These are phyloP conservation scores for Kingdonia uniflora DNA, from an alignment of 164 flowering plant genomes.

Conservation along the genomic window DNA sequence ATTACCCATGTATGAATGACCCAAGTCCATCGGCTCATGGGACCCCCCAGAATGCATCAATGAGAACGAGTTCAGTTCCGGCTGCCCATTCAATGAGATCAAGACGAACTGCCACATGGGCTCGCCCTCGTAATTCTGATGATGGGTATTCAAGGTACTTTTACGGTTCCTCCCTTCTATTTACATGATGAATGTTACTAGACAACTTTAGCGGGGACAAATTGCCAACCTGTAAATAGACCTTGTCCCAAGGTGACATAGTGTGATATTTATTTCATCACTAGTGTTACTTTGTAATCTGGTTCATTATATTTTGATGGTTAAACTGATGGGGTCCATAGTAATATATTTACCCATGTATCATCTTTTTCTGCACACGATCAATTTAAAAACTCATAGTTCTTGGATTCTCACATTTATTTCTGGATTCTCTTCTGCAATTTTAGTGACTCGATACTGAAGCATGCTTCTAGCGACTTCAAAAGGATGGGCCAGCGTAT, in stretches of 20 bases:
- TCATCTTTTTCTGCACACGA: not conserved
- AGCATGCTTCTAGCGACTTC: constrained; percentile 64
- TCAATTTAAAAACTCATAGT: not conserved
- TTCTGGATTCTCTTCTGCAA: not conserved
- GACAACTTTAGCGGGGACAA: too few species aligned
- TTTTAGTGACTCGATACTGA: constrained; percentile 74
- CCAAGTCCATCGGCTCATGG: constrained; percentile 58
- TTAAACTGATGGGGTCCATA: not conserved
- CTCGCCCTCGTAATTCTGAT: constrained; percentile 71
- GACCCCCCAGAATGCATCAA: constrained; percentile 25
- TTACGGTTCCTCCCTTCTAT: not conserved
- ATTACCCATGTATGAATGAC: constrained; percentile 83
- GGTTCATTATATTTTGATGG: too few species aligned
- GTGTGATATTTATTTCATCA: too few species aligned
- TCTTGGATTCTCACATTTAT: not conserved
- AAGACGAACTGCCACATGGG: constrained; percentile 89
- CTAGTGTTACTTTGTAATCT: too few species aligned
- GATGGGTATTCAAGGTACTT: constrained; percentile 87
- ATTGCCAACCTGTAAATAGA: too few species aligned
- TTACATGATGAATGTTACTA: too few species aligned
- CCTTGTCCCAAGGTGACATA: too few species aligned
- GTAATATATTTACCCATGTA: not conserved
- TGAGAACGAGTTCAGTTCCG: constrained; percentile 27
- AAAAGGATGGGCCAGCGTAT: constrained; percentile 94
- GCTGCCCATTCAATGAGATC: constrained; percentile 94